phyloP scores from a whole-genome alignment of 2,329 filamentous ascomycete species.

The Xylariaceae sp. region DNA sequence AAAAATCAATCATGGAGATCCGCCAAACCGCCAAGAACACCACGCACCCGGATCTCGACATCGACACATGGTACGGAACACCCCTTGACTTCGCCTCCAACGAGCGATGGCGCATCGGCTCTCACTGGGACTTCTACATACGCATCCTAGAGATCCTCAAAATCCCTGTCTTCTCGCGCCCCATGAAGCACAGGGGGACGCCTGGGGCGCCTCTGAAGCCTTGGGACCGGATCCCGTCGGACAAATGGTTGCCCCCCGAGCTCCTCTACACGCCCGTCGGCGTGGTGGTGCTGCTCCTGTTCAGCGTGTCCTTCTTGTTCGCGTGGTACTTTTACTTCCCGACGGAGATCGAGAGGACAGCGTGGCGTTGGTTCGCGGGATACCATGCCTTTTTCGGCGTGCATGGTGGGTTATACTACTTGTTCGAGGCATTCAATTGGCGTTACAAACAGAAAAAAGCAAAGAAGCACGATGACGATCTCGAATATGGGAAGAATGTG shows the following conservation, averaged over 20 bases:
- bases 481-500: no score
- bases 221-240: neutral
- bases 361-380: neutral
- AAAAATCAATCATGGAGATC: neutral
- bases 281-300: neutral
- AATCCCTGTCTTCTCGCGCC: neutral
- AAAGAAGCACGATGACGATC: no score
- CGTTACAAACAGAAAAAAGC: no score
- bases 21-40: neutral
- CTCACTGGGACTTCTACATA: neutral
- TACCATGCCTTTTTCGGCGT: neutral
- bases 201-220: no score
- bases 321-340: constrained; percentile 2
- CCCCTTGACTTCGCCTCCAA: neutral
- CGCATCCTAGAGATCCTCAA: neutral
- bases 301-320: neutral
- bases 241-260: neutral
- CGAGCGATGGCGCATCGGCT: neutral
- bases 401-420: neutral
- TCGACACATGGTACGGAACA: neutral
- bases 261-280: neutral
- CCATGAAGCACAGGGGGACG: neutral
- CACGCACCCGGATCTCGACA: neutral
- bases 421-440: neutral
- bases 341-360: neutral